A percentile compares a stretch with the other conserved stretches of the same genome.
phyloP scores from a whole-genome alignment of 805 yeast species.

The Candida takata region DNA sequence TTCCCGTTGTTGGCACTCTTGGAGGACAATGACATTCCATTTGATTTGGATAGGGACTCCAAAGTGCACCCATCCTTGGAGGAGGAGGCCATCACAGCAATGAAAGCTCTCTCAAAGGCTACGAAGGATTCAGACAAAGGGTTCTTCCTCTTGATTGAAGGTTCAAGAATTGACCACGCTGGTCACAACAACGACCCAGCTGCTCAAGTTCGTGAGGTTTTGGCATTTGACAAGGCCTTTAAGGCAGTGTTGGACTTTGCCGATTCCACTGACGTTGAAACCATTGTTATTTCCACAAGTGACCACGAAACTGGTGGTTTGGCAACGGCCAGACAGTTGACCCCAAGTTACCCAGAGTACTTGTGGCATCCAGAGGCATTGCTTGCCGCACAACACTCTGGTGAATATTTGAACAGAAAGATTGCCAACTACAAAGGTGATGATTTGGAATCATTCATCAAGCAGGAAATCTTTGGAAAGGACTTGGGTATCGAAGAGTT shows the following conservation, averaged over 20 bases:
- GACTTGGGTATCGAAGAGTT: conserved; percentile 63
- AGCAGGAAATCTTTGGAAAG: conserved; percentile 45
- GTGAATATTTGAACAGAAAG: conserved; percentile 56
- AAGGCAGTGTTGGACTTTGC: conserved; percentile 66
- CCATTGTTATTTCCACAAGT: conserved; percentile 73
- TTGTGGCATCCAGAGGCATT: conserved; percentile 81
- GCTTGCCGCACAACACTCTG: conserved; percentile 63
- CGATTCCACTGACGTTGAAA: conserved; percentile 62
- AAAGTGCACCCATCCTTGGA: conserved; percentile 64
- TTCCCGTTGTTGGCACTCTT: conserved; percentile 75
- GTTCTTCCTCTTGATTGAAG: conserved; percentile 81
- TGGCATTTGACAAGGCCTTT: conserved; percentile 82
- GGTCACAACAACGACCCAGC: conserved; percentile 94
- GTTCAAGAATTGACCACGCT: conserved; percentile 92
- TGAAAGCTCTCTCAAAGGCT: conserved; percentile 59
- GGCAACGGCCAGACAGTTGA: conserved; percentile 75
- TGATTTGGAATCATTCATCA: conserved; percentile 39
- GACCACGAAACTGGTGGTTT: conserved; percentile 97
- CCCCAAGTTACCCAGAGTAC: conserved; percentile 71
- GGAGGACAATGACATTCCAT: conserved; percentile 76
- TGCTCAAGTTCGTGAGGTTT: conserved; percentile 85
- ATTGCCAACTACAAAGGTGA: conserved; percentile 31
- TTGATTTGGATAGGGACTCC: conserved; percentile 68
- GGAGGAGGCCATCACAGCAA: conserved; percentile 71
- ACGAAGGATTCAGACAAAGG: conserved; percentile 72